Evolutionary conservation across 306 rosid genomes (phyloP).

Genomic region (Macrotyloma uniflorum): DNA sequence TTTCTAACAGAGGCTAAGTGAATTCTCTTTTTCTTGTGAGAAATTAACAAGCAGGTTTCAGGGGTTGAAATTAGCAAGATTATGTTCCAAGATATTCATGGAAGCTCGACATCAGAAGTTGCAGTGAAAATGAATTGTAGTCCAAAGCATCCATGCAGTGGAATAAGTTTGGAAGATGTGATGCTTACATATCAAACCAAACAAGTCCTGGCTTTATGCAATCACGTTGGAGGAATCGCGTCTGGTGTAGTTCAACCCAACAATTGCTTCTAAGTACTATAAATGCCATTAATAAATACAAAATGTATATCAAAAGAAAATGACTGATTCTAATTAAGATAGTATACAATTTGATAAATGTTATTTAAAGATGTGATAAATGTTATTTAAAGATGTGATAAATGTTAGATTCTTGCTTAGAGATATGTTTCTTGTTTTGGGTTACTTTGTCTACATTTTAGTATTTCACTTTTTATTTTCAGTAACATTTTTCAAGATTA

Average conservation of each 20-base stretch:
- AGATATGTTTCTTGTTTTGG: too few relatives aligned
- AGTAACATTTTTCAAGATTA: too few relatives aligned
- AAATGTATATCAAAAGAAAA: too few relatives aligned
- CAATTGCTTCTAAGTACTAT: conserved; percentile 28
- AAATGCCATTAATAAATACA: too few relatives aligned
- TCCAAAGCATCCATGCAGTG: conserved; percentile 48
- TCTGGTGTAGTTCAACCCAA: conserved; percentile 48
- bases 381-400: too few relatives aligned
- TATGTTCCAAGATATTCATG: conserved; percentile 43
- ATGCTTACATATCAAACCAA: conserved; percentile 42
- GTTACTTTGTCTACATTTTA: too few relatives aligned
- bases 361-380: too few relatives aligned
- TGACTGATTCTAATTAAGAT: too few relatives aligned
- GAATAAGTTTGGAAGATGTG: conserved; percentile 48
- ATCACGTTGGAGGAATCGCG: conserved; percentile 36
- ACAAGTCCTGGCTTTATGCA: conserved; percentile 42
- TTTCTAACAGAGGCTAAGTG: too few relatives aligned
- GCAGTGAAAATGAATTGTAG: conserved; percentile 57
- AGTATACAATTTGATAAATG: too few relatives aligned
- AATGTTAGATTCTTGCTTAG: too few relatives aligned
- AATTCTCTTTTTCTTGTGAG: not conserved
- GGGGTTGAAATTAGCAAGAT: conserved; percentile 43
- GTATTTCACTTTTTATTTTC: too few relatives aligned
- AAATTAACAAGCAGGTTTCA: not conserved
- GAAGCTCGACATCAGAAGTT: conserved; percentile 48